phyloP scores from a whole-genome alignment of 2,329 filamentous ascomycete species.

The Neofusicoccum parvum region DNA sequence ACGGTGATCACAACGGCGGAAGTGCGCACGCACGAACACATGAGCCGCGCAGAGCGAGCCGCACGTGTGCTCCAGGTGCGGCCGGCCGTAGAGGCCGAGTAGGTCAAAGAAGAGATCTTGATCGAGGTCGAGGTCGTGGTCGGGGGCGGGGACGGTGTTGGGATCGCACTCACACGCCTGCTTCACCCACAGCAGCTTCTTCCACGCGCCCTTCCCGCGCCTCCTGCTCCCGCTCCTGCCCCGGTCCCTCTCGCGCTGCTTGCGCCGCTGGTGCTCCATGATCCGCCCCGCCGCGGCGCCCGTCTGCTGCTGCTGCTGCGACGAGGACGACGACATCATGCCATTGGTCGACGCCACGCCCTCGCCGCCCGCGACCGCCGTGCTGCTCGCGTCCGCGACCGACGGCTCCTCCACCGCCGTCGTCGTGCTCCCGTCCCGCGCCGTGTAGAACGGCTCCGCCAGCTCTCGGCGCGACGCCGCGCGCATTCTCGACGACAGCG shows the following conservation, averaged over 20 bases:
- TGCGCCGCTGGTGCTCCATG: slow-evolving; percentile 38
- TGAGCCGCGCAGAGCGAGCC: background rate
- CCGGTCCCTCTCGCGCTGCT: slow-evolving; percentile 49
- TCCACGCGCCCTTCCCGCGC: slow-evolving; percentile 73
- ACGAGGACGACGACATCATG: background rate
- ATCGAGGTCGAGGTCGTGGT: no score
- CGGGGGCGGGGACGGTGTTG: no score
- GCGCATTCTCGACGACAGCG: no score
- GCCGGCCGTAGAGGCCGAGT: no score
- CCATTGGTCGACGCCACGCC: background rate
- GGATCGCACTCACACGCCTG: slow-evolving; percentile 70
- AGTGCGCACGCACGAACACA: background rate
- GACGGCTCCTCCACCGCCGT: no score
- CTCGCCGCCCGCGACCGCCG: no score
- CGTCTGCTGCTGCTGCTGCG: slow-evolving; percentile 24
- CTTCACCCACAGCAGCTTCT: slow-evolving; percentile 97
- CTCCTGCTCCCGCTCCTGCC: slow-evolving; percentile 67
- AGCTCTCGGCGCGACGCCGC: no score
- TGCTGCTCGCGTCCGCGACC: no score
- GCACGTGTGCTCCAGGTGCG: background rate
- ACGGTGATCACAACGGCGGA: no score
- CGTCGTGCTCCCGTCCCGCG: no score
- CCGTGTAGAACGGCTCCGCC: background rate
- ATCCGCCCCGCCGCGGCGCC: slow-evolving; percentile 30
- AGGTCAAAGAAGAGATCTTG: no score